Percentiles rank a stretch among this genome's conserved stretches.
phyloP scores from a whole-genome alignment of 495 filamentous ascomycete genomes.

The Cladorrhinum samala region DNA sequence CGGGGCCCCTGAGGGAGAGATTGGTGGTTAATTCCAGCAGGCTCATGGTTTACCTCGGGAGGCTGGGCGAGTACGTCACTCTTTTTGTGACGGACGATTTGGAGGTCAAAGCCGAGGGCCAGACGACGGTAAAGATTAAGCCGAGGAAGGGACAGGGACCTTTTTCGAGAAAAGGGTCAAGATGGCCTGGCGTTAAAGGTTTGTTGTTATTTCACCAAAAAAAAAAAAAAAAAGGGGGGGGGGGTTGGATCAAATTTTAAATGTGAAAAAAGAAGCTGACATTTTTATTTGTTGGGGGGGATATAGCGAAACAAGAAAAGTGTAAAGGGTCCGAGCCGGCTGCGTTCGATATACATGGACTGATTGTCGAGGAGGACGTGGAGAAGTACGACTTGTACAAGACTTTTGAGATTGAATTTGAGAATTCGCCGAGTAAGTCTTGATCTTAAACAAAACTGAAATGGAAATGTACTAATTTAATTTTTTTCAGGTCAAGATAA shows the following conservation, averaged over 20 bases:
- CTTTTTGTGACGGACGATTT: conserved; percentile 29
- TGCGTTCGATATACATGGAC: conserved; percentile 26
- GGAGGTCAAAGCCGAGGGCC: conserved; percentile 24
- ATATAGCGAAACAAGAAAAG: conserved; percentile 20
- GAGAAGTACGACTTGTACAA: conserved; percentile 30
- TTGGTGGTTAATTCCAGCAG: conserved; percentile 20
- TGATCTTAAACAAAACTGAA: no score
- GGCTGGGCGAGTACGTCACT: conserved; percentile 27
- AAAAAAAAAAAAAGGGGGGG: no score
- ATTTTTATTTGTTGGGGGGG: no score
- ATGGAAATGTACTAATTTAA: no score
- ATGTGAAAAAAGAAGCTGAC: not conserved
- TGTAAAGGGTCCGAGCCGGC: conserved; percentile 21
- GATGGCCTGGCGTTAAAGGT: conserved; percentile 30
- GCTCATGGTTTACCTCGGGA: conserved; percentile 27
- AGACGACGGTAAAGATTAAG: conserved; percentile 26
- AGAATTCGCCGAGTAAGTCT: conserved; percentile 28
- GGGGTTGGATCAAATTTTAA: no score
- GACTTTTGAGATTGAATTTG: conserved; percentile 35
- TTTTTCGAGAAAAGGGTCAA: conserved; percentile 19
- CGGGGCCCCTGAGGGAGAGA: conserved; percentile 25
- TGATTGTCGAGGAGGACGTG: conserved; percentile 18
- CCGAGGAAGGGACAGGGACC: conserved; percentile 18
- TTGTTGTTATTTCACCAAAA: conserved; percentile 3
- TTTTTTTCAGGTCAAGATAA: conserved; percentile 27